Evolutionary conservation across 495 filamentous ascomycete genomes (phyloP).

Genomic region (Talaromyces nanjingensis): DNA sequence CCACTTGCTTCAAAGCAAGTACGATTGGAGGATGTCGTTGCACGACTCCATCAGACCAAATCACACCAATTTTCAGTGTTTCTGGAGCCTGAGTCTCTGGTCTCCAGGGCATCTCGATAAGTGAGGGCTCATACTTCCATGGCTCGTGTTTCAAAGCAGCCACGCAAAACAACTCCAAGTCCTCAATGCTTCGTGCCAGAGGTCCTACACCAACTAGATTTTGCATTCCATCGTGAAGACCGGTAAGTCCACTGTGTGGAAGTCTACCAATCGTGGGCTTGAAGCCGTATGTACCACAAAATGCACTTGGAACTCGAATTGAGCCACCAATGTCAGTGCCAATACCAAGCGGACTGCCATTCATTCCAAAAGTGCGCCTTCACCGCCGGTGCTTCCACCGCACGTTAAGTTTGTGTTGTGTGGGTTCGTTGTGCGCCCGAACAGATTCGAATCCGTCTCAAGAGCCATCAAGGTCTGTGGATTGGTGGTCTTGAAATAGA

Average conservation of each 20-base stretch:
- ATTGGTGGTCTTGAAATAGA: slow-evolving; percentile 62
- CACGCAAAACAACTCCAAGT: slow-evolving; percentile 58
- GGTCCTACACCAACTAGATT: slow-evolving; percentile 57
- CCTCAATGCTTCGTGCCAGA: slow-evolving; percentile 50
- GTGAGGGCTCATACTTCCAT: slow-evolving; percentile 52
- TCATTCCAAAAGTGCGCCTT: slow-evolving; percentile 56
- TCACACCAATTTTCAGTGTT: slow-evolving; percentile 57
- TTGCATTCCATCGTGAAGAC: slow-evolving; percentile 50
- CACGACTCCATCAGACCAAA: slow-evolving; percentile 66
- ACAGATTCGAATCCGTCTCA: slow-evolving; percentile 60
- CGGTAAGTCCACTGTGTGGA: slow-evolving; percentile 32
- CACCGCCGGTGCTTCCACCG: slow-evolving; percentile 62
- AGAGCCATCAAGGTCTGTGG: slow-evolving; percentile 48
- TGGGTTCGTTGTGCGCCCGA: slow-evolving; percentile 61
- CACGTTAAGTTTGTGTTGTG: slow-evolving; percentile 46
- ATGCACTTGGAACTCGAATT: slow-evolving; percentile 54
- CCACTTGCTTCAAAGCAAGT: slow-evolving; percentile 49
- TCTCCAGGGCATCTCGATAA: slow-evolving; percentile 57
- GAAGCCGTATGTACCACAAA: slow-evolving; percentile 50
- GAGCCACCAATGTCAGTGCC: slow-evolving; percentile 63
- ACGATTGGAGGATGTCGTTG: slow-evolving; percentile 64
- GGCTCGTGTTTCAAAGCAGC: slow-evolving; percentile 51
- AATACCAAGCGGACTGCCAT: slow-evolving; percentile 56
- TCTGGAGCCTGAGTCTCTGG: slow-evolving; percentile 22
- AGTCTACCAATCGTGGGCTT: slow-evolving; percentile 54